Evolutionary conservation across 495 filamentous ascomycete species (phyloP).

Genomic region (Neurospora sp.): DNA sequence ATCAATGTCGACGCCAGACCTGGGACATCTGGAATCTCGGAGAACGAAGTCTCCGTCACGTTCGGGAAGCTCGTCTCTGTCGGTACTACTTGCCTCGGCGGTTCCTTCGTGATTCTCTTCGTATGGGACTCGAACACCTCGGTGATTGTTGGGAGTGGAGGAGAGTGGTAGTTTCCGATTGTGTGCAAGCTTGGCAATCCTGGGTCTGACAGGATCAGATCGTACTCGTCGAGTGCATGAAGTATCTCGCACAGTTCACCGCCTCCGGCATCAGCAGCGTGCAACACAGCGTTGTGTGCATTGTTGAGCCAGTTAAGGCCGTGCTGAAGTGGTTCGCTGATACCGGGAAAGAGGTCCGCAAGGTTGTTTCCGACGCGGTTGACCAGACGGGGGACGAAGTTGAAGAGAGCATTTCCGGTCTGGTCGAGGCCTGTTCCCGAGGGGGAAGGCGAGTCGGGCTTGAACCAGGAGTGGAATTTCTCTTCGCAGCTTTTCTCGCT

Average conservation of each 20-base stretch:
- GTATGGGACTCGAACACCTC: conserved; percentile 8
- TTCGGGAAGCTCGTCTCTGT: conserved; percentile 4
- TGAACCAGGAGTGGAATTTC: conserved; percentile 10
- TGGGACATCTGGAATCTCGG: neutral
- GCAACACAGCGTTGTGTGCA: conserved; percentile 7
- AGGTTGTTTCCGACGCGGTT: conserved; percentile 1
- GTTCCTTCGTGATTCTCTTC: conserved; percentile 6
- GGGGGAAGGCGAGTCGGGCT: neutral
- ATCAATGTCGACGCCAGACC: neutral
- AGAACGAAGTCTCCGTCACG: conserved; percentile 2
- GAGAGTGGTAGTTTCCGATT: conserved; percentile 7
- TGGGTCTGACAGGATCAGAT: conserved; percentile 7
- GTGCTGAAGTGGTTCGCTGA: conserved; percentile 2
- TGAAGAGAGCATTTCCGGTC: conserved; percentile 1
- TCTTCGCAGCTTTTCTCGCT: conserved; percentile 8
- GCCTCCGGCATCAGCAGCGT: conserved; percentile 5
- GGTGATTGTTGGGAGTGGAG: conserved; percentile 8
- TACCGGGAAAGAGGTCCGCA: conserved; percentile 5
- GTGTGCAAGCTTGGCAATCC: conserved; percentile 7
- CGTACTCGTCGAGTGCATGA: conserved; percentile 9
- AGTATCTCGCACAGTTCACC: conserved; percentile 7
- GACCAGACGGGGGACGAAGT: conserved; percentile 9
- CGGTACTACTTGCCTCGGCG: conserved; percentile 5
- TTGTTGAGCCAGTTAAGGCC: conserved; percentile 7
- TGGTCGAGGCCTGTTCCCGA: neutral